Evolutionary conservation across 345 rosid species (phyloP).

Genomic region (Sonneratia caseolaris): DNA sequence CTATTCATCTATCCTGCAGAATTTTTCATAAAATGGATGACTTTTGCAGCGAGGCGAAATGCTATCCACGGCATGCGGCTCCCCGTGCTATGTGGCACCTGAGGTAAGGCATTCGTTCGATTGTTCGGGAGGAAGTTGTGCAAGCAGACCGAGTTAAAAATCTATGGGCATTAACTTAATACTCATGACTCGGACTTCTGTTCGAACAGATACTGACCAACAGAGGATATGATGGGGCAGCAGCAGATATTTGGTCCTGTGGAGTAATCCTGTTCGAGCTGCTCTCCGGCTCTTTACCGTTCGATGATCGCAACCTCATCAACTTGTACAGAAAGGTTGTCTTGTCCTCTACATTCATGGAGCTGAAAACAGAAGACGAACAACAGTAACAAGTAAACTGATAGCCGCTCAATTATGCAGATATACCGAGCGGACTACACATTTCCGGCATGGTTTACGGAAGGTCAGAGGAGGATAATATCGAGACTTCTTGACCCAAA

Average conservation of each 20-base stretch:
- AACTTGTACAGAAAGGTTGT: conserved; percentile 55
- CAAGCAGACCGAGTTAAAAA: too few relatives aligned
- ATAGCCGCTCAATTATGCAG: conserved; percentile 11
- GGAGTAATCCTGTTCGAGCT: conserved; percentile 83
- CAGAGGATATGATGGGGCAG: conserved; percentile 73
- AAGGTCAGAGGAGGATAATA: conserved; percentile 49
- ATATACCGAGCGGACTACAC: conserved; percentile 60
- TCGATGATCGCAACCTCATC: conserved; percentile 66
- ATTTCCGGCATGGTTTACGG: conserved; percentile 53
- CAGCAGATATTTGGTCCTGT: conserved; percentile 94
- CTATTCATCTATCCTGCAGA: background rate
- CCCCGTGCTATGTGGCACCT: conserved; percentile 88
- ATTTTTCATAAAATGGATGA: background rate
- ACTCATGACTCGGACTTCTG: conserved; percentile 6
- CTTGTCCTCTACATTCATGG: background rate
- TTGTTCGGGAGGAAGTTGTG: too few relatives aligned
- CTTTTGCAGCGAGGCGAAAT: conserved; percentile 54
- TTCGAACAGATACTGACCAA: conserved; percentile 53
- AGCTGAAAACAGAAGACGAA: background rate
- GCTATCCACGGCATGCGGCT: conserved; percentile 82
- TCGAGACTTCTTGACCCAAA: conserved; percentile 60
- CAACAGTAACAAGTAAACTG: background rate
- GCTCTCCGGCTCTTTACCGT: conserved; percentile 70
- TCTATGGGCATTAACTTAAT: too few relatives aligned
- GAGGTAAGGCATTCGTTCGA: conserved; percentile 36